Percentiles rank a stretch among this genome's conserved stretches.
These are phyloP conservation scores for Cystoderma amianthinum DNA, from an alignment of 768 basidiomycete genomes.

Conservation along the genomic window DNA sequence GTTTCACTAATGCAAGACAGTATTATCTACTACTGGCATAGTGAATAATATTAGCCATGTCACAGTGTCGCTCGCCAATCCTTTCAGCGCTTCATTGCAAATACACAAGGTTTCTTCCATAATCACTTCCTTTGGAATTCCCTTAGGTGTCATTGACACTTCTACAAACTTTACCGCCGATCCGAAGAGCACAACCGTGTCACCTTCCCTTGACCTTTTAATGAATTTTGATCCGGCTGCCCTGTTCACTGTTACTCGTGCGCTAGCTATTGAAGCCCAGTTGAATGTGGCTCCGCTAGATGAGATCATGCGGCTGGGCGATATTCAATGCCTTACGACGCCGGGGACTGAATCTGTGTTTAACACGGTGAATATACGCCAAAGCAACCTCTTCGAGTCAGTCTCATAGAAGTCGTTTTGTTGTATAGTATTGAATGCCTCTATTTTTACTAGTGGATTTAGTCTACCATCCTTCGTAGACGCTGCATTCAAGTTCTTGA, in stretches of 20 bases:
- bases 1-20: too few relatives aligned
- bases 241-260: constrained; percentile 68
- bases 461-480: constrained; percentile 56
- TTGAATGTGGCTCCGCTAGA: constrained; percentile 56
- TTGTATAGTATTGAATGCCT: constrained; percentile 2
- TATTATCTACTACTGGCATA: constrained; percentile 58
- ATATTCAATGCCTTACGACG: constrained; percentile 56
- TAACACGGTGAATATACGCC: constrained; percentile 21
- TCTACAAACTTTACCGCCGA: constrained; percentile 40
- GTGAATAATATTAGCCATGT: constrained; percentile 61
- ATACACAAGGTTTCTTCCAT: constrained; percentile 55
- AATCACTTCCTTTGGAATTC: constrained; percentile 56
- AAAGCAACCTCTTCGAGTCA: constrained; percentile 50
- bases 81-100: constrained; percentile 53
- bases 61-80: constrained; percentile 55
- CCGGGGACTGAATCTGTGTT: constrained; percentile 22
- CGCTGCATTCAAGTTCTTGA: constrained; percentile 57
- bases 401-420: constrained; percentile 8
- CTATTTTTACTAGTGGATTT: constrained; percentile 41
- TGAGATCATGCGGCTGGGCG: constrained; percentile 59
- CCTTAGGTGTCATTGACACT: constrained; percentile 54
- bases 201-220: constrained; percentile 50
- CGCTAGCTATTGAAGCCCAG: constrained; percentile 58
- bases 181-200: constrained; percentile 48
- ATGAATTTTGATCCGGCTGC: constrained; percentile 64